These are phyloP conservation scores for Elongisporangium senticosum DNA, from an alignment of 352 stramenopile genomes.

Conservation along the genomic window DNA sequence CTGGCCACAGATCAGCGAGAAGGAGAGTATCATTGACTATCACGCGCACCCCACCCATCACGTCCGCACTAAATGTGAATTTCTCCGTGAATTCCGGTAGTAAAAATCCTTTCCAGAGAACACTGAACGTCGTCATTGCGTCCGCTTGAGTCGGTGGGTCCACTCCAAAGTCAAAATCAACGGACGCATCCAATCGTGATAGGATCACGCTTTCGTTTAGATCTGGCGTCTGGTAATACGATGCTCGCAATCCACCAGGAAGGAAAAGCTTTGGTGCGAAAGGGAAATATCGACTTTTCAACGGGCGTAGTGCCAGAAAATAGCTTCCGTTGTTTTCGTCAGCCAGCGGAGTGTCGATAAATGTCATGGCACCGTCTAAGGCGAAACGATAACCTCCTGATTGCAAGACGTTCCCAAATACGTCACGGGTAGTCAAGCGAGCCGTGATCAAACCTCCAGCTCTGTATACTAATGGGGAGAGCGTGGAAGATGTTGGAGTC, in stretches of 20 bases:
- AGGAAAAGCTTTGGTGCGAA: slow-evolving; percentile 49
- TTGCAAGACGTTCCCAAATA: slow-evolving; percentile 43
- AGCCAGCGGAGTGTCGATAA: slow-evolving; percentile 18
- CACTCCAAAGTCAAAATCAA: slow-evolving; percentile 51
- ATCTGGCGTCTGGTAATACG: slow-evolving; percentile 32
- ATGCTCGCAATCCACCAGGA: slow-evolving; percentile 49
- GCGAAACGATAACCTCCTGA: slow-evolving; percentile 42
- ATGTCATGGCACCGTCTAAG: slow-evolving; percentile 14
- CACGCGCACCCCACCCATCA: slow-evolving; percentile 28
- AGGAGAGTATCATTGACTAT: slow-evolving; percentile 11
- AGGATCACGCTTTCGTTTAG: slow-evolving; percentile 19
- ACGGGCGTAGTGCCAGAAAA: slow-evolving; percentile 24
- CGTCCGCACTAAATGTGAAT: slow-evolving; percentile 44
- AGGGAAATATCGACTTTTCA: slow-evolving; percentile 12
- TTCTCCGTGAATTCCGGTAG: slow-evolving; percentile 41
- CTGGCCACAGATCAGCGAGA: slow-evolving; percentile 16
- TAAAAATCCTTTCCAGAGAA: slow-evolving; percentile 51
- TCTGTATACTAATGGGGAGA: slow-evolving; percentile 19
- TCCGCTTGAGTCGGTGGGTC: slow-evolving; percentile 23
- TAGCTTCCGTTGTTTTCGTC: slow-evolving; percentile 38
- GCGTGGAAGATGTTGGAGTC: slow-evolving; percentile 13
- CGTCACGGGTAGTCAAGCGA: slow-evolving; percentile 40
- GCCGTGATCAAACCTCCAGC: slow-evolving; percentile 29
- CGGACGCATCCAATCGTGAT: slow-evolving; percentile 22
- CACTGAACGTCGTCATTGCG: slow-evolving; percentile 43